Percentiles rank a stretch among this genome's conserved stretches.
Conservation (phyloP, 768 basidiomycete genomes). For the Auriscalpium orientale region DNA sequence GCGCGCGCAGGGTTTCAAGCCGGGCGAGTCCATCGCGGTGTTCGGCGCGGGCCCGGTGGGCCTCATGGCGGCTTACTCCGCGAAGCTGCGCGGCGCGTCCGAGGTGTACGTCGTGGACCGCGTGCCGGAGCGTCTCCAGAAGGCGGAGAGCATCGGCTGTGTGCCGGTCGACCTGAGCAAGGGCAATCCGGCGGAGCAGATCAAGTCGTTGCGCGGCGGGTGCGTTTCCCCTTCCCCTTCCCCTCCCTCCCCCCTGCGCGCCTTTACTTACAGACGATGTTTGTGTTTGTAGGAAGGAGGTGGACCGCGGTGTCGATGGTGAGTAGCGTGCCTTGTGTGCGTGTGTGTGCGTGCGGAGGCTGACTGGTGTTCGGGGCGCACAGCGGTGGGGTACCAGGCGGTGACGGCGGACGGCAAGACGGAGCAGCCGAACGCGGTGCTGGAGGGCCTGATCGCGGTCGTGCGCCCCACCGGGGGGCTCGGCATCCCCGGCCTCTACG, state of each 20-base stretch:
- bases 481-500: constrained; percentile 51
- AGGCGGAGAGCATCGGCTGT: constrained; percentile 46
- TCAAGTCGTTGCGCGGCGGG: constrained; percentile 37
- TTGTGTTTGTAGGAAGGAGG: constrained; percentile 28
- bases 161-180: constrained; percentile 41
- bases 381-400: constrained; percentile 46
- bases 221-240: constrained; percentile 15
- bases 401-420: constrained; percentile 45
- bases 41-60: constrained; percentile 50
- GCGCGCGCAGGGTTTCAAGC: constrained; percentile 34
- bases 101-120: constrained; percentile 50
- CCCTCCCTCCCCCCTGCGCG: background rate
- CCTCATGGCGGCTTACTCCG: constrained; percentile 53
- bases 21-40: constrained; percentile 45
- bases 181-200: constrained; percentile 43
- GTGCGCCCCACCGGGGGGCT: constrained; percentile 48
- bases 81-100: constrained; percentile 42
- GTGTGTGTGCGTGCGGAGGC: background rate
- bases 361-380: background rate
- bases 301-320: constrained; percentile 45
- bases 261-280: background rate
- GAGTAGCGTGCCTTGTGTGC: background rate
- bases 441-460: constrained; percentile 43
- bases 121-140: constrained; percentile 43
- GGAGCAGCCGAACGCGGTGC: constrained; percentile 47